Percentiles rank a stretch among this genome's conserved stretches.
Conservation (phyloP, 1,284 basidiomycete genomes). For the Tilletia setariae region DNA sequence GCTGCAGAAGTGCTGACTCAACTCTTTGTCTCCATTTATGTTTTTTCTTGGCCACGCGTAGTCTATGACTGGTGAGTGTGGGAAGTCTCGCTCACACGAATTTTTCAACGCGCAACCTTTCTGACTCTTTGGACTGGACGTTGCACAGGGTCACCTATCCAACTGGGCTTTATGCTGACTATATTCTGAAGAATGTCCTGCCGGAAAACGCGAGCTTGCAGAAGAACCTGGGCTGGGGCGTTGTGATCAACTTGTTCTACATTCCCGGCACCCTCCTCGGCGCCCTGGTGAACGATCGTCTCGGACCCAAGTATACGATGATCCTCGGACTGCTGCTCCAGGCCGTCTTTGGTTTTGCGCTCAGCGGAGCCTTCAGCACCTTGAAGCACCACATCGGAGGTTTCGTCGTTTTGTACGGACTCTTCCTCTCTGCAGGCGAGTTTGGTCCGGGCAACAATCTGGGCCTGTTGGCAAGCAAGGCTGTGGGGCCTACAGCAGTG, state of each 20-base stretch:
- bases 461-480: slow-evolving; percentile 44
- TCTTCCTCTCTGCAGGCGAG: slow-evolving; percentile 83
- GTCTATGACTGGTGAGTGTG: slow-evolving; percentile 70
- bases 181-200: slow-evolving; percentile 69
- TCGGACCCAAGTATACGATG: slow-evolving; percentile 50
- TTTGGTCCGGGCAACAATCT: slow-evolving; percentile 55
- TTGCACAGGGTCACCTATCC: slow-evolving; percentile 56
- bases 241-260: slow-evolving; percentile 58
- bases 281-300: slow-evolving; percentile 65
- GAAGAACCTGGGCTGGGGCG: slow-evolving; percentile 12
- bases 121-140: too few species aligned
- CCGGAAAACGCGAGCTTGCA: slow-evolving; percentile 17
- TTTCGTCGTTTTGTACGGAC: slow-evolving; percentile 72
- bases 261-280: slow-evolving; percentile 68
- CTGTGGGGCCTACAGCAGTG: slow-evolving; percentile 37
- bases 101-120: too few species aligned
- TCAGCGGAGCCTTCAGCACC: slow-evolving; percentile 39
- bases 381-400: slow-evolving; percentile 56
- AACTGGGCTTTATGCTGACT: slow-evolving; percentile 71
- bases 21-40: too few species aligned
- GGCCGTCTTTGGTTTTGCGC: slow-evolving; percentile 61
- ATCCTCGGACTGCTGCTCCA: slow-evolving; percentile 41
- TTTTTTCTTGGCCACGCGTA: too few species aligned
- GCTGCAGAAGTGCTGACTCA: too few species aligned
- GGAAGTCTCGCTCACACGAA: too few species aligned